These are phyloP conservation scores for Wallacemonas sp. DNA, from an alignment of 208 protist genomes.

Conservation along the genomic window DNA sequence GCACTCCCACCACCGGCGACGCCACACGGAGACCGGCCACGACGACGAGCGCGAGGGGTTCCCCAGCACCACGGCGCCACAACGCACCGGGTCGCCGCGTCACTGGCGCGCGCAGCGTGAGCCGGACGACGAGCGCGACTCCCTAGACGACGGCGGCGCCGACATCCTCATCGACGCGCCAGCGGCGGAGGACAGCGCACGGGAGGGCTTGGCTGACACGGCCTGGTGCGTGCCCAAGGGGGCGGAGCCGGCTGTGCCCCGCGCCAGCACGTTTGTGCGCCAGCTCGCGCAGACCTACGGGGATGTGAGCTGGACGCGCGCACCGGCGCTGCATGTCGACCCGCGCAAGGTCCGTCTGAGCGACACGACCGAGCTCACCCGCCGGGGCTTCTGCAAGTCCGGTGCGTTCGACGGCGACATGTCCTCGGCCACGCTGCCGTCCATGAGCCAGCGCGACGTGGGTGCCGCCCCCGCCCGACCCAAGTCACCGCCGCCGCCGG, in stretches of 20 bases:
- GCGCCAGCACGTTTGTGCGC: background rate
- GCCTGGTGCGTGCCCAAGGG: too few relatives aligned
- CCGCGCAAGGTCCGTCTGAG: background rate
- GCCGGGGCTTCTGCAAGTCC: conserved; percentile 14
- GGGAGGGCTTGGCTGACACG: too few relatives aligned
- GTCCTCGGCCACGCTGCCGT: background rate
- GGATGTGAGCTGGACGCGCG: background rate
- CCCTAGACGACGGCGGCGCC: background rate
- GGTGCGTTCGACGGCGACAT: conserved; percentile 34
- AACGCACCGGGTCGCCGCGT: too few relatives aligned
- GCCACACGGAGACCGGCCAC: too few relatives aligned
- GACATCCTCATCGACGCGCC: background rate
- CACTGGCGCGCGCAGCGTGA: too few relatives aligned
- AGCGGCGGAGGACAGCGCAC: too few relatives aligned
- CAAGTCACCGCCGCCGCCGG: background rate
- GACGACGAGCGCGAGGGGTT: too few relatives aligned
- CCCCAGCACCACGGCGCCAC: too few relatives aligned
- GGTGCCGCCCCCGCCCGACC: background rate
- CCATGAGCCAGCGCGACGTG: background rate
- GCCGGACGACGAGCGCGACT: background rate
- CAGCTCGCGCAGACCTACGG: background rate
- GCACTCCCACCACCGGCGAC: too few relatives aligned
- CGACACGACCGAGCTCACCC: background rate
- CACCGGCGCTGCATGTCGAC: background rate
- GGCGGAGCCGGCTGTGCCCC: too few relatives aligned